Evolutionary conservation across 2,329 filamentous ascomycete genomes (phyloP).

Genomic region (Sordariomycetes sp.): DNA sequence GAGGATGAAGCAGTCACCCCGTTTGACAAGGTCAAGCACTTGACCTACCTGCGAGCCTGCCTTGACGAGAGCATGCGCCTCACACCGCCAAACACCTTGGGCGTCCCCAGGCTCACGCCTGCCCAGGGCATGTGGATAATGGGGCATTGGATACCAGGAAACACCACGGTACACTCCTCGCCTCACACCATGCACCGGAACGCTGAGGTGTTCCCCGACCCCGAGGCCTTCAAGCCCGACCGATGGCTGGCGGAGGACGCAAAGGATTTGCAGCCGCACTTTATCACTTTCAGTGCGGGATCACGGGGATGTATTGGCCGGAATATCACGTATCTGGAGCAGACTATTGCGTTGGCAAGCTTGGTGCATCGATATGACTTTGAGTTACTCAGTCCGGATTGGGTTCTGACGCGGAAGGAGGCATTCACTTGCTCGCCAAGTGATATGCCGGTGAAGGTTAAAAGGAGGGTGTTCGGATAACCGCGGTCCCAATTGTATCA

Average conservation of each 20-base stretch:
- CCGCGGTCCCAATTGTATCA: too few species aligned
- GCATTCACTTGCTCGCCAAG: background rate
- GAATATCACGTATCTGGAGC: constrained; percentile 6
- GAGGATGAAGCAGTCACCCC: constrained; percentile 15
- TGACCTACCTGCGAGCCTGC: constrained; percentile 24
- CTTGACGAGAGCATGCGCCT: constrained; percentile 25
- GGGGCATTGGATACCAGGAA: constrained; percentile 21
- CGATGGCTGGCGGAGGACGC: constrained; percentile 24
- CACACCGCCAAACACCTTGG: constrained; percentile 15
- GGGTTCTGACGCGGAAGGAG: background rate
- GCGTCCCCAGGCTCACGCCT: constrained; percentile 15
- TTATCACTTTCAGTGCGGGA: constrained; percentile 30
- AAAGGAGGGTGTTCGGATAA: too few species aligned
- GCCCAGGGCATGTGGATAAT: constrained; percentile 18
- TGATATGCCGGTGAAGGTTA: background rate
- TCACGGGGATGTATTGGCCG: constrained; percentile 27
- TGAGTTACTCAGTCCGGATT: background rate
- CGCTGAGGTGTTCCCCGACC: constrained; percentile 22
- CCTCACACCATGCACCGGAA: constrained; percentile 26
- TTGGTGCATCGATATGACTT: constrained; percentile 13
- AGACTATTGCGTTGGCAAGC: background rate
- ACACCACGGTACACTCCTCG: constrained; percentile 27
- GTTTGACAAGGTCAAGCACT: constrained; percentile 20
- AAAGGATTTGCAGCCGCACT: constrained; percentile 21
- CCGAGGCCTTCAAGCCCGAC: constrained; percentile 25